Percentiles rank a stretch among this genome's conserved stretches.
These are phyloP conservation scores for Harringtonia lauricola DNA, from an alignment of 2,329 filamentous ascomycete genomes.

Conservation along the genomic window DNA sequence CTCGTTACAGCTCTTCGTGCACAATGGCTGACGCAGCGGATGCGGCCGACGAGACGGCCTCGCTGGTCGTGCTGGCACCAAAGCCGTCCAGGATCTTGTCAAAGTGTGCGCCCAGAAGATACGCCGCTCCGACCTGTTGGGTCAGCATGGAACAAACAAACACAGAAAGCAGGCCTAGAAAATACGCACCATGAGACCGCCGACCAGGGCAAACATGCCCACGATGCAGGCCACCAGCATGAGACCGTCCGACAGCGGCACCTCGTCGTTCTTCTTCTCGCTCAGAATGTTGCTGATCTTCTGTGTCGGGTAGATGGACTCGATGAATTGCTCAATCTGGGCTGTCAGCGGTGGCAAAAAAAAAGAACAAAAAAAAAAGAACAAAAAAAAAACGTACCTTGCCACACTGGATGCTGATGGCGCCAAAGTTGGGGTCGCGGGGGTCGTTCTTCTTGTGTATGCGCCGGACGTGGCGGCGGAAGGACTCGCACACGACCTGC, in stretches of 20 bases:
- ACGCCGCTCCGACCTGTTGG: conserved; percentile 64
- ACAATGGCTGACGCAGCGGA: conserved; percentile 4
- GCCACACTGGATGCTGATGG: conserved; percentile 82
- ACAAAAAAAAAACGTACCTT: conserved; percentile 45
- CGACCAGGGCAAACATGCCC: conserved; percentile 58
- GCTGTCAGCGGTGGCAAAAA: conserved; percentile 21
- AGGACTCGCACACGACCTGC: conserved; percentile 67
- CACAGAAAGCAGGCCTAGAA: not conserved
- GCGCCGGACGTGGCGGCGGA: conserved; percentile 63
- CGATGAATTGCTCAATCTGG: conserved; percentile 85
- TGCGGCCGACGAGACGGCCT: no score
- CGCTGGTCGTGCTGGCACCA: not conserved
- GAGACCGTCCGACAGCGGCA: conserved; percentile 47
- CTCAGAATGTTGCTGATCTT: conserved; percentile 49
- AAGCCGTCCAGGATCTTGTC: conserved; percentile 48
- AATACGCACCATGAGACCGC: conserved; percentile 64
- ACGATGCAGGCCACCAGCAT: conserved; percentile 59
- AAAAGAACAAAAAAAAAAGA: not conserved
- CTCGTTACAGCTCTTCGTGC: conserved; percentile 21
- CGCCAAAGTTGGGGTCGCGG: conserved; percentile 80
- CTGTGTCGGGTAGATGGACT: conserved; percentile 81
- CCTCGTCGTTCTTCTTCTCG: conserved; percentile 27
- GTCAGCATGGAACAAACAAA: not conserved
- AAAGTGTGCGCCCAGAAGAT: conserved; percentile 71
- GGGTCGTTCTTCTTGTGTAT: conserved; percentile 95